Evolutionary conservation across 768 basidiomycete species (phyloP).

Genomic region (Lactarius tabidus): DNA sequence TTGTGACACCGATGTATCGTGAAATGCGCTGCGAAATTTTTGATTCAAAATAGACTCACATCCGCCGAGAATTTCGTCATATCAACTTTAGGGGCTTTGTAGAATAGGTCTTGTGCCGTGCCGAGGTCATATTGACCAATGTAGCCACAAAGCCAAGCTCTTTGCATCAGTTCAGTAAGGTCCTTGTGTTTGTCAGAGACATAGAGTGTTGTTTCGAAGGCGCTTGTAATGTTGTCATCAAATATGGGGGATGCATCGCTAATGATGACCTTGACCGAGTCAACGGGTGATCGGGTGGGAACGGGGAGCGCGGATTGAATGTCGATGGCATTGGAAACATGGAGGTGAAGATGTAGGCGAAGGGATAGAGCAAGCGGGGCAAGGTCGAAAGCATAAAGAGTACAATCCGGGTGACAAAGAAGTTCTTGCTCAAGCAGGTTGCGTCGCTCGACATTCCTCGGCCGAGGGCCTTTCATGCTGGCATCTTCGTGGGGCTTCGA

Average conservation of each 20-base stretch:
- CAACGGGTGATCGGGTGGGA: slow-evolving; percentile 38
- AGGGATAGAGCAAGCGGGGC: slow-evolving; percentile 48
- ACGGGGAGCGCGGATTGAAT: slow-evolving; percentile 49
- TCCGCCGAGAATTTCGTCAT: slow-evolving; percentile 36
- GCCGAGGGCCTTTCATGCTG: not conserved
- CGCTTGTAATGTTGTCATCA: slow-evolving; percentile 26
- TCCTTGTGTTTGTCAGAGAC: slow-evolving; percentile 17
- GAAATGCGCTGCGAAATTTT: not conserved
- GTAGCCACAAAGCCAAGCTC: slow-evolving; percentile 35
- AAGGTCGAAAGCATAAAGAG: slow-evolving; percentile 53
- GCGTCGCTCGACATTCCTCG: slow-evolving; percentile 26
- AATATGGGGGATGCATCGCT: slow-evolving; percentile 22
- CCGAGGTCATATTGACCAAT: slow-evolving; percentile 38
- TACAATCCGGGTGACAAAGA: slow-evolving; percentile 42
- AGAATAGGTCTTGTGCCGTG: slow-evolving; percentile 37
- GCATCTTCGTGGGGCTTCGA: not conserved
- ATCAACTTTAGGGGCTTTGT: slow-evolving; percentile 42
- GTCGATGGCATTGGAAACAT: slow-evolving; percentile 49
- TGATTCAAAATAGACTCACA: slow-evolving; percentile 31
- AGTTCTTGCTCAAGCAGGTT: slow-evolving; percentile 39
- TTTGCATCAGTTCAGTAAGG: slow-evolving; percentile 25
- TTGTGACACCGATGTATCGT: not conserved
- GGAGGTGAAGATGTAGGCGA: slow-evolving; percentile 40
- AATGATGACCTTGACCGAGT: slow-evolving; percentile 37
- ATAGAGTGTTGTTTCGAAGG: slow-evolving; percentile 26